Percentiles rank a stretch among this genome's conserved stretches.
Evolutionary conservation across 1,284 basidiomycete species (phyloP).

Genomic region (Marasmius oreades): DNA sequence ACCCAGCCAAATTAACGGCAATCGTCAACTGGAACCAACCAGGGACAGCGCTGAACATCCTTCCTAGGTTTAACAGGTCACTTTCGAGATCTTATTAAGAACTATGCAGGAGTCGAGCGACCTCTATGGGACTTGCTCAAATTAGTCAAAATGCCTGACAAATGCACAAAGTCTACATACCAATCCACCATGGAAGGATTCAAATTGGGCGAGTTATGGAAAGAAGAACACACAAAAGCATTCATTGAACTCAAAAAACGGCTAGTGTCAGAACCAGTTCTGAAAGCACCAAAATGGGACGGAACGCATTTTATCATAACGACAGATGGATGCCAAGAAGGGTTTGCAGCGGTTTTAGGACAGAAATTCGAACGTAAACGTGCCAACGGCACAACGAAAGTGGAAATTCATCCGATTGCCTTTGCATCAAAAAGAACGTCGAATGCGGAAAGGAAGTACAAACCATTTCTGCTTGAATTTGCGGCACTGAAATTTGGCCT

Average conservation of each 20-base stretch:
- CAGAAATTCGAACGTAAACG: conserved; percentile 2
- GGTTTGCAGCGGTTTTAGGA: conserved; percentile 15
- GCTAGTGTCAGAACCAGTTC: conserved; percentile 16
- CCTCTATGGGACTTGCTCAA: neutral
- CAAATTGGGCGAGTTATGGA: conserved; percentile 9
- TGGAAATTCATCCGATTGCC: conserved; percentile 1
- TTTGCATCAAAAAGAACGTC: conserved; percentile 8
- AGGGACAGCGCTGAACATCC: conserved; percentile 19
- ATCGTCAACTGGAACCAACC: conserved; percentile 30
- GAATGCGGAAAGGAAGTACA: conserved; percentile 3
- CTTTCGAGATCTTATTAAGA: conserved; percentile 1
- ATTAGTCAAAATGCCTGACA: neutral
- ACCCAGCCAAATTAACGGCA: conserved; percentile 30
- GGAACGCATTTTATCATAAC: conserved; percentile 18
- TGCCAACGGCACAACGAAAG: neutral
- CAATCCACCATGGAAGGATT: neutral
- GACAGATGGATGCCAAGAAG: conserved; percentile 3
- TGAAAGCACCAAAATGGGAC: conserved; percentile 11
- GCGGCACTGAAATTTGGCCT: conserved; percentile 13
- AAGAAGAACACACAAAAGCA: conserved; percentile 12
- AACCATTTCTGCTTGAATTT: conserved; percentile 6
- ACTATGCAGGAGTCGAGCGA: neutral
- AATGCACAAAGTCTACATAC: neutral
- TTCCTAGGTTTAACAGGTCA: conserved; percentile 3
- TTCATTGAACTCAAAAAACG: conserved; percentile 16